Conservation (phyloP, 1,284 basidiomycete genomes). For the Trametes polyzona region DNA sequence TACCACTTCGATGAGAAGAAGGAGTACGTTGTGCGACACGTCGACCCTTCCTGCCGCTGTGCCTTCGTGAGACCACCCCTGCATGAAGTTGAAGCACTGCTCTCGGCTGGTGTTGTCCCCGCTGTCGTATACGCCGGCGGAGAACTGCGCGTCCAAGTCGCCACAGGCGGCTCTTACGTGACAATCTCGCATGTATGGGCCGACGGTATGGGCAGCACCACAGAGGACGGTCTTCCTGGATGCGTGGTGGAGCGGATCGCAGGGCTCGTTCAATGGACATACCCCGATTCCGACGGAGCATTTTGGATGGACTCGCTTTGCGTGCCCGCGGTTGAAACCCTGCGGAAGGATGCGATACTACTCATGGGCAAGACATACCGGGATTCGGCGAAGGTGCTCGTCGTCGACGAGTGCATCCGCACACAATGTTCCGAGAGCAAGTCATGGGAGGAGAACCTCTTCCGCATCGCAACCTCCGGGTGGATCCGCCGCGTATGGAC, state of each 20-base stretch:
- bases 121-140: slow-evolving; percentile 3
- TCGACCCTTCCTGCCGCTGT: slow-evolving; percentile 12
- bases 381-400: slow-evolving; percentile 15
- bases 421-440: slow-evolving; percentile 3
- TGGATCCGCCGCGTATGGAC: slow-evolving; percentile 27
- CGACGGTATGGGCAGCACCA: slow-evolving; percentile 26
- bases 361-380: slow-evolving; percentile 24
- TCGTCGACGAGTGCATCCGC: slow-evolving; percentile 21
- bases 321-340: slow-evolving; percentile 7
- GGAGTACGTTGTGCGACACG: slow-evolving; percentile 10
- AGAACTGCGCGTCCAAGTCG: neutral
- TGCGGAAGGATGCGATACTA: slow-evolving; percentile 16
- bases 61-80: slow-evolving; percentile 3
- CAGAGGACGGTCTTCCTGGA: slow-evolving; percentile 20
- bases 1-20: slow-evolving; percentile 7
- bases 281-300: slow-evolving; percentile 14
- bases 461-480: slow-evolving; percentile 20
- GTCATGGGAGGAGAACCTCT: slow-evolving; percentile 14
- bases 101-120: neutral
- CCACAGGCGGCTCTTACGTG: slow-evolving; percentile 13
- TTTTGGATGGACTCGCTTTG: slow-evolving; percentile 29
- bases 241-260: slow-evolving; percentile 21
- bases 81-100: slow-evolving; percentile 6
- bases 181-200: slow-evolving; percentile 29
- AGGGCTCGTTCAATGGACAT: neutral